Evolutionary conservation across 2,329 filamentous ascomycete genomes (phyloP).

Genomic region (Mycocentrospora acerina): DNA sequence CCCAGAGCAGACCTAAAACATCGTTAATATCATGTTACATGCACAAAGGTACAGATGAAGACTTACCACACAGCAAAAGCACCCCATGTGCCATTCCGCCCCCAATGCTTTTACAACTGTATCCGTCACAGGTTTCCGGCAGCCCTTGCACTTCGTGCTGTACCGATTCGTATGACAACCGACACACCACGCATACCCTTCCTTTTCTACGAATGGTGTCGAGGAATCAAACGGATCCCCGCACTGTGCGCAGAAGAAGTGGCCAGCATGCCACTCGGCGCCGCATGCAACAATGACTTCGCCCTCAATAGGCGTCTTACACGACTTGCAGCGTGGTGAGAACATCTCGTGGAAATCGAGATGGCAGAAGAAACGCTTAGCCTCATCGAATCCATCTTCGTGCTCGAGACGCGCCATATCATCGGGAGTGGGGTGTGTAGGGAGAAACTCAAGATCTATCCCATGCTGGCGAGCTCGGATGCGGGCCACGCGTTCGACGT

Average conservation of each 20-base stretch:
- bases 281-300: constrained; percentile 93
- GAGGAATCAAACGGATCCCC: constrained; percentile 71
- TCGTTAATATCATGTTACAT: constrained; percentile 8
- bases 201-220: constrained; percentile 92
- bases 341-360: constrained; percentile 98
- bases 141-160: constrained; percentile 84
- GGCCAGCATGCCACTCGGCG: constrained; percentile 93
- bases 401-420: constrained; percentile 59
- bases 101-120: constrained; percentile 87
- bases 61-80: constrained; percentile 75
- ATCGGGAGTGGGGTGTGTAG: constrained; percentile 53
- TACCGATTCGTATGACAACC: constrained; percentile 90
- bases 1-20: constrained; percentile 57
- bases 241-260: constrained; percentile 99
- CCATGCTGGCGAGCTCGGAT: constrained; percentile 63
- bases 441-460: constrained; percentile 49
- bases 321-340: constrained; percentile 90
- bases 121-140: constrained; percentile 80
- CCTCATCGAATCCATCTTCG: constrained; percentile 64
- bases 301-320: constrained; percentile 93
- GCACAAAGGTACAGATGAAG: not conserved
- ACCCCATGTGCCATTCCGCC: constrained; percentile 89
- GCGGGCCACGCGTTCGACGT: constrained; percentile 70
- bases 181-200: constrained; percentile 97
- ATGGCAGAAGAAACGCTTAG: constrained; percentile 88